These are phyloP conservation scores for Rhynchosporium secalis DNA, from an alignment of 2,329 filamentous ascomycete species.

Conservation along the genomic window DNA sequence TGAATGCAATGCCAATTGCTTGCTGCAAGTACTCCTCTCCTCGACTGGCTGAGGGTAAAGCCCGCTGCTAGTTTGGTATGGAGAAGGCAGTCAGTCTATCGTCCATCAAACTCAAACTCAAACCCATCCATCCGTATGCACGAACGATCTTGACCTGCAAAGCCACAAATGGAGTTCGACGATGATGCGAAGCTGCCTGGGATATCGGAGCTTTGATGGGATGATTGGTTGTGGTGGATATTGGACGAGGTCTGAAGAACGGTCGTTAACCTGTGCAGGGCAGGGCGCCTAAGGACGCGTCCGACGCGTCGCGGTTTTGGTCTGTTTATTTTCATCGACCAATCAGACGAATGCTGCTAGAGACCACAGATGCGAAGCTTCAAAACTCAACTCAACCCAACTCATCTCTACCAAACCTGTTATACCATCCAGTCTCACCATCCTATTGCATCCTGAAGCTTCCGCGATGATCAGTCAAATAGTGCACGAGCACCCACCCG, in stretches of 20 bases:
- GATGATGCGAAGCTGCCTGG: slow-evolving; percentile 8
- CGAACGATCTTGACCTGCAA: background rate
- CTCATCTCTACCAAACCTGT: background rate
- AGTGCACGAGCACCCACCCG: background rate
- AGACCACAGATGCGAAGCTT: background rate
- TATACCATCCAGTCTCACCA: background rate
- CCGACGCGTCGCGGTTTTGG: background rate
- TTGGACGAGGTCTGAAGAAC: slow-evolving; percentile 3
- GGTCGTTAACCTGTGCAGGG: background rate
- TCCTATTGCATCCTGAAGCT: too few relatives aligned
- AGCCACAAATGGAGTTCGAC: background rate
- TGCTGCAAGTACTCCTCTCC: background rate
- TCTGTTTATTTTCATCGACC: slow-evolving; percentile 9
- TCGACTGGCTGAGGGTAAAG: slow-evolving; percentile 8
- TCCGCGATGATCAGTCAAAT: background rate
- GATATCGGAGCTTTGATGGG: background rate
- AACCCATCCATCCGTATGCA: background rate
- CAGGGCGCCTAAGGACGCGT: slow-evolving; percentile 2
- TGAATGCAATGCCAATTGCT: background rate
- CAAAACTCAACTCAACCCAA: slow-evolving; percentile 1
- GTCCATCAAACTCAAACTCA: background rate
- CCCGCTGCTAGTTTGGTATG: background rate
- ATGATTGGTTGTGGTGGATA: slow-evolving; percentile 7
- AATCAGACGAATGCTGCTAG: background rate
- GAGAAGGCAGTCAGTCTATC: background rate